phyloP scores from a whole-genome alignment of 2,329 filamentous ascomycete species.

The Stachybotrys chartarum region DNA sequence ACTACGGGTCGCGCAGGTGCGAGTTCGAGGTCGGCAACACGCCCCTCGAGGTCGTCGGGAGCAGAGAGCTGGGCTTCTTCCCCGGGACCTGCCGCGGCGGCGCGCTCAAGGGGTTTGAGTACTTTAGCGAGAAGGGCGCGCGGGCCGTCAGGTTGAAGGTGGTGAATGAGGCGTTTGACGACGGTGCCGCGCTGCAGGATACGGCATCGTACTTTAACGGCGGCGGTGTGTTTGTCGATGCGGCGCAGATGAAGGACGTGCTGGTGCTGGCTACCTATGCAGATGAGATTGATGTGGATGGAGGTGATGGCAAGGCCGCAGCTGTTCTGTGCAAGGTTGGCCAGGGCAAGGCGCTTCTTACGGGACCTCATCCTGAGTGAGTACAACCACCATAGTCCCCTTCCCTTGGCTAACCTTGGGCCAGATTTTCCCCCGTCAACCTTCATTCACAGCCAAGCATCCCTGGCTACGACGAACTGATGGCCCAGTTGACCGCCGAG shows the following conservation, averaged over 20 bases:
- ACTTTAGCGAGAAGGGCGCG: constrained; percentile 80
- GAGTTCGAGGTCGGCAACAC: constrained; percentile 85
- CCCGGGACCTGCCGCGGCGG: constrained; percentile 79
- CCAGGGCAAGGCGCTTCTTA: constrained; percentile 71
- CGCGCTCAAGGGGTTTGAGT: constrained; percentile 85
- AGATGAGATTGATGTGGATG: constrained; percentile 67
- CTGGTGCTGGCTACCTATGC: constrained; percentile 78
- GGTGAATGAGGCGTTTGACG: constrained; percentile 49
- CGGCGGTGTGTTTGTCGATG: constrained; percentile 86
- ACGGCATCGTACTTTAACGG: constrained; percentile 89
- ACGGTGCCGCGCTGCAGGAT: constrained; percentile 47
- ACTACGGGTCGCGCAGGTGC: constrained; percentile 74
- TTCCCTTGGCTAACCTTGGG: not conserved
- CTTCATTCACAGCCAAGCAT: constrained; percentile 60
- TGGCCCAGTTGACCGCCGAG: constrained; percentile 59
- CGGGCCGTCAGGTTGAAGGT: constrained; percentile 63
- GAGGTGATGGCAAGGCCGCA: constrained; percentile 67
- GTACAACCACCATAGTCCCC: constrained; percentile 3
- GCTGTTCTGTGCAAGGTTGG: constrained; percentile 79
- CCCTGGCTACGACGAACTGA: constrained; percentile 62
- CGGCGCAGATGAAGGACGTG: constrained; percentile 52
- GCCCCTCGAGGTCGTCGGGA: constrained; percentile 75
- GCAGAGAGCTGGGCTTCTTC: constrained; percentile 81
- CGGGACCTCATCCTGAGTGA: constrained; percentile 87
- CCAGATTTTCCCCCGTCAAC: constrained; percentile 75